Base-by-base conservation (phyloP, 2,329 filamentous ascomycete species). In the Pochonia chlamydosporia region DNA sequence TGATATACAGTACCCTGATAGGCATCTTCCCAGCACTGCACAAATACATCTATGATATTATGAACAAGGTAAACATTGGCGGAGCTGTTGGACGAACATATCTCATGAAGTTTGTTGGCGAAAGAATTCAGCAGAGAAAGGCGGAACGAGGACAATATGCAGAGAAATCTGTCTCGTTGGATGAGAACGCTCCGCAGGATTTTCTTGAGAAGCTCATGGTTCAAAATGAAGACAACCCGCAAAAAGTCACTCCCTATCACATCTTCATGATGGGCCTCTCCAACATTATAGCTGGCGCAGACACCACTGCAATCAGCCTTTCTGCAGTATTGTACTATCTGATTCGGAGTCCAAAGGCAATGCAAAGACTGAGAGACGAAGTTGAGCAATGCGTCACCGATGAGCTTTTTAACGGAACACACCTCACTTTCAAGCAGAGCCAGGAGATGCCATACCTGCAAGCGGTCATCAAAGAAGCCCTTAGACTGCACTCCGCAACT, bases 401-500 rank as follows among this genome's bases (percentile, higher is more conserved):
- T 10, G 40, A 28, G 7, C 11, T 13, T 6, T 44, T 40, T 2
- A 21, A 23, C 16, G 16, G 31, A 2, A 50, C 51, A 2, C 42
- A 54, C 33, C 44, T 61, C 47, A 56, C 63, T 0, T 74, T 71
- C 54, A 68, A 69, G 23, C 65, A 74, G 47, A 65, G 60, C 2
- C 67, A 70, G 3, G 60, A 60, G 28, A 58, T 79, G 55, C 73
- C 72, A 0, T 81, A 78, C 50, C 62, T 79, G n/a, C 73, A 79
- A 50, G 75, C 74, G 0, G 68, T 73, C 5, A 70, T 79, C 43
- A 76, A 77, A 47, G 76, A 79, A 55, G 71, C 71, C 0, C 56
- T 79, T 8, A 67, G 77, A n/a, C 59, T 79, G 35, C 70, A 76
- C 47, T 65, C 75, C 4, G 70, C 73, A 3, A 68, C 69, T 0